Evolutionary conservation across 495 filamentous ascomycete genomes (phyloP), one percentile per base, ranked within the genome.

Genomic region (Penicillium lagena): DNA sequence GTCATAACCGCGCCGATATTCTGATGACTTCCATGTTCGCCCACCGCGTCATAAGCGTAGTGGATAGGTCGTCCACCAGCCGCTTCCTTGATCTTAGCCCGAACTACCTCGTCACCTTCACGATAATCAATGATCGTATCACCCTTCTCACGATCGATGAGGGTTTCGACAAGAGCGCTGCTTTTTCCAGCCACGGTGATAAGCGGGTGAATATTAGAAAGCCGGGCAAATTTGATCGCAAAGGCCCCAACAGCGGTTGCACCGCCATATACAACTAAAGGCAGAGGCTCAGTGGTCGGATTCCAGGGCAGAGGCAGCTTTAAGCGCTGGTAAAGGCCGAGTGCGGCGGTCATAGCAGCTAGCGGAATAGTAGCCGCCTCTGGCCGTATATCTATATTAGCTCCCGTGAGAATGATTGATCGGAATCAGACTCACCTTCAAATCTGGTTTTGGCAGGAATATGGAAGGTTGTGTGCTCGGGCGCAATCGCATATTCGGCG

Each of bases 51-150:
- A 31, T 77, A 70, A 1, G 76, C 78, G 49, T 83, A 65, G 4
- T 56, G 48, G 0, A 62, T 35, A 1, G 37, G 30, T 7, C 38
- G 14, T 9, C 29, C 40, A 6, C 38, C 36, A 12, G 52, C 29
- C 0, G 49, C 44, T 1, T 50, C 50, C 17, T 44, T 40, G 40
- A 52, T 40, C 0, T 46, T 48, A 9, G 34, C 8, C 9, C 46
- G 34, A 2, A 54, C 47, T 1, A 28, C 41, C 9, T 53, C 51
- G 9, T 42, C 35, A 10, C 55, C 61, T 12, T 47, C 53, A 28
- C 85, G 79, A 54, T 90, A 89, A 62, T 89, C 85, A 40, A 88
- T 42, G 4, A 88, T 63, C 0, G 63, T 51, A 52, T 90, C 86
- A 30, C 86, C 85, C 53, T 82, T 83, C 46, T 50, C 53, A n/a